Percentiles rank a stretch among this genome's conserved stretches.
Conservation (phyloP, 345 rosid genomes). For the Iberis pinnata region DNA sequence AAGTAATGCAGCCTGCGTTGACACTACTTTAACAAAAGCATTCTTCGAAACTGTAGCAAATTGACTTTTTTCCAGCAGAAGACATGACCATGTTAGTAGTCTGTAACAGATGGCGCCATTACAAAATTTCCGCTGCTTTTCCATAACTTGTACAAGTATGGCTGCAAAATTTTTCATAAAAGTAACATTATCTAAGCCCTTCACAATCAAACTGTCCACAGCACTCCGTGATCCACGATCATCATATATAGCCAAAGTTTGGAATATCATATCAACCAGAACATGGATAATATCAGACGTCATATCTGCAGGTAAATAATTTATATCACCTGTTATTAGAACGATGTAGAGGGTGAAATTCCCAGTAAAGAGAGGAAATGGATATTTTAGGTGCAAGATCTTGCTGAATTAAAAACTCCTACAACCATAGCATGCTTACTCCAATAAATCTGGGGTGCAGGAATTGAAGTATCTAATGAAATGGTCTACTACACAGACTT, state of each 20-base stretch:
- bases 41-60: constrained; percentile 69
- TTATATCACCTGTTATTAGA: constrained; percentile 1
- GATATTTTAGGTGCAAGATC: neutral
- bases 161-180: constrained; percentile 89
- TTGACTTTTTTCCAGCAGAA: constrained; percentile 61
- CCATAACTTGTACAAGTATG: constrained; percentile 78
- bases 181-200: constrained; percentile 39
- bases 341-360: neutral
- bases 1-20: constrained; percentile 66
- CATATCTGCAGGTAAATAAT: constrained; percentile 50
- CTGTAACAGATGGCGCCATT: constrained; percentile 57
- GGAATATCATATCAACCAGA: constrained; percentile 70
- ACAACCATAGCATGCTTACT: too few relatives aligned
- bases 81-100: constrained; percentile 81
- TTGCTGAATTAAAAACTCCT: too few relatives aligned
- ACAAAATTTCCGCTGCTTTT: constrained; percentile 55
- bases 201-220: constrained; percentile 64
- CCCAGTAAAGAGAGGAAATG: too few relatives aligned
- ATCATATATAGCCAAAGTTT: constrained; percentile 60
- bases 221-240: constrained; percentile 76
- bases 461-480: too few relatives aligned
- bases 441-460: too few relatives aligned
- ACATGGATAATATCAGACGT: constrained; percentile 44
- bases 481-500: too few relatives aligned
- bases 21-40: constrained; percentile 67